Conservation (phyloP, 2,329 filamentous ascomycete genomes). For the Scedosporium minutisporum region DNA sequence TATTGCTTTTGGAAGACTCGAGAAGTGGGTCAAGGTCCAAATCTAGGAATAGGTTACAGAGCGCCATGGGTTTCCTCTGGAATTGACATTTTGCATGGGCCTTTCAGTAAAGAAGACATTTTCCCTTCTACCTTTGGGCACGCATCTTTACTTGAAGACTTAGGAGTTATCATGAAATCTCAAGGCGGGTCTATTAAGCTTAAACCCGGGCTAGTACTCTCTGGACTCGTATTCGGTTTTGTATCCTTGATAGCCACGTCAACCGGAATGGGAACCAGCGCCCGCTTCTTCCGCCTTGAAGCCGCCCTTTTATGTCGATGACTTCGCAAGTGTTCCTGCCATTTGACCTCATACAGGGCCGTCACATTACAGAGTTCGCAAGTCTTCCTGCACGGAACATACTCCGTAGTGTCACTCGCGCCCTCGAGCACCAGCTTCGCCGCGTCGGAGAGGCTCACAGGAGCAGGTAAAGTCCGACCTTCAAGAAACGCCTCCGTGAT, state of each 20-base stretch:
- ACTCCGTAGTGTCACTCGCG: constrained; percentile 35
- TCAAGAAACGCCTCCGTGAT: constrained; percentile 56
- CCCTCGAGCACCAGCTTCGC: constrained; percentile 47
- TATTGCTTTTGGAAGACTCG: constrained; percentile 66
- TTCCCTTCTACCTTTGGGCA: neutral
- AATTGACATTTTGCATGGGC: neutral
- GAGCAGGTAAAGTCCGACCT: constrained; percentile 41
- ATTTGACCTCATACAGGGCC: constrained; percentile 43
- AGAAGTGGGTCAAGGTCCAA: constrained; percentile 72
- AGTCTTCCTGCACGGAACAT: constrained; percentile 45
- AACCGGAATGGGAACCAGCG: constrained; percentile 21
- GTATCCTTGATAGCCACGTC: constrained; percentile 8
- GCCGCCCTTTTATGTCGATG: constrained; percentile 22
- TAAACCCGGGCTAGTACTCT: neutral
- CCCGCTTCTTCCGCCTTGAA: constrained; percentile 26
- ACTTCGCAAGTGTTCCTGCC: constrained; percentile 29
- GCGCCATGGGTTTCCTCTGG: too few species aligned
- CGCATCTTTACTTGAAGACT: neutral
- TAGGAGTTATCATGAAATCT: neutral
- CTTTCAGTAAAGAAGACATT: too few species aligned
- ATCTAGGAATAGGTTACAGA: constrained; percentile 27
- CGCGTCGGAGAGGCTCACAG: constrained; percentile 36
- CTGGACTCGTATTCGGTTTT: constrained; percentile 3
- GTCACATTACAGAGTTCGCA: constrained; percentile 68
- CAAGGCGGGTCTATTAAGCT: constrained; percentile 1